Percentiles rank a stretch among this genome's conserved stretches.
Evolutionary conservation across 306 rosid genomes (phyloP).

Genomic region (Abrus precatorius): DNA sequence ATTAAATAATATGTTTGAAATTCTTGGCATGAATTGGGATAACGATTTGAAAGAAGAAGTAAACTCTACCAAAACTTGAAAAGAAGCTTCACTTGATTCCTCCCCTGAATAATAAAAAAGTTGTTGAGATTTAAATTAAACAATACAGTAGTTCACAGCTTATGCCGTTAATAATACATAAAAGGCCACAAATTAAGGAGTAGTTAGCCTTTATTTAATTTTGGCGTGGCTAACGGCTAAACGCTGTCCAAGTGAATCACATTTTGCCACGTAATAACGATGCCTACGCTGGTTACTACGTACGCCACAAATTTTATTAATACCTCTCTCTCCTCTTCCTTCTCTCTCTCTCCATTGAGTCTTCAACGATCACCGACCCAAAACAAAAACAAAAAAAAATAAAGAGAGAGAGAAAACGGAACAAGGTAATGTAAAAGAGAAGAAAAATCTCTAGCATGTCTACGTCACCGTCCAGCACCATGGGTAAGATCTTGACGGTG

Average conservation of each 20-base stretch:
- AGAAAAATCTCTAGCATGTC: slow-evolving; percentile 11
- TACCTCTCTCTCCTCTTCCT: background rate
- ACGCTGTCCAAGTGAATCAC: background rate
- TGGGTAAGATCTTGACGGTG: slow-evolving; percentile 45
- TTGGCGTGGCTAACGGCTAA: background rate
- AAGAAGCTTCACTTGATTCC: too few species aligned
- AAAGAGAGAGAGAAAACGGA: background rate
- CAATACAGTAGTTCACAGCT: too few species aligned
- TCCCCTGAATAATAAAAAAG: too few species aligned
- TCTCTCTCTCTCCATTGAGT: background rate
- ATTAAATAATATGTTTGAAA: too few species aligned
- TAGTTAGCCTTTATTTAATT: background rate
- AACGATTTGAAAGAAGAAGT: too few species aligned
- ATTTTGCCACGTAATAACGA: background rate
- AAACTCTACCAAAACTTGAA: too few species aligned
- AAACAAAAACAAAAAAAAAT: background rate
- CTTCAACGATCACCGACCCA: background rate
- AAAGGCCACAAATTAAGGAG: background rate
- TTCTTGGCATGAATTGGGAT: too few species aligned
- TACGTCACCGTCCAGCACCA: slow-evolving; percentile 43
- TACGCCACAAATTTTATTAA: slow-evolving; percentile 15
- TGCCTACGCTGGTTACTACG: too few species aligned
- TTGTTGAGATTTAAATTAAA: background rate
- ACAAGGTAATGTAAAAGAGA: background rate
- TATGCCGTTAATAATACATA: background rate